These are phyloP conservation scores for Naganishia kalamii DNA, from an alignment of 768 basidiomycete species.

Conservation along the genomic window DNA sequence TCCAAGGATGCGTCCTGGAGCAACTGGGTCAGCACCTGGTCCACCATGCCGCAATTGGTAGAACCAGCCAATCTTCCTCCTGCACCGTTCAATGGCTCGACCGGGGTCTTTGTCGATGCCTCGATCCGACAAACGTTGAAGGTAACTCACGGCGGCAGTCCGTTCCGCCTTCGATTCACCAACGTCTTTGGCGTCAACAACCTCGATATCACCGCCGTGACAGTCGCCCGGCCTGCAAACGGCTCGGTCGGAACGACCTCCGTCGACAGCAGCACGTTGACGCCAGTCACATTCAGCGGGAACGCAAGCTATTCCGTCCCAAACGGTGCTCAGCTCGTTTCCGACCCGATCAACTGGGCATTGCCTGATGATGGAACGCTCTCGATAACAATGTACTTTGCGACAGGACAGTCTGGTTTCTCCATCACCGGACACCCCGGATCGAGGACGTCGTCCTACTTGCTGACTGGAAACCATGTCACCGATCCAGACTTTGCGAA, in stretches of 20 bases:
- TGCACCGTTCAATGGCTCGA: constrained; percentile 20
- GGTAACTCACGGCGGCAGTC: constrained; percentile 48
- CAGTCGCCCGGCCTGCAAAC: constrained; percentile 36
- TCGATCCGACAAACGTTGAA: constrained; percentile 55
- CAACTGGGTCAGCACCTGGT: constrained; percentile 43
- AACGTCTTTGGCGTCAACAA: constrained; percentile 52
- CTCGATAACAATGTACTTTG: constrained; percentile 50
- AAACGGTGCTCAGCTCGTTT: constrained; percentile 51
- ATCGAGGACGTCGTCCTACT: constrained; percentile 51
- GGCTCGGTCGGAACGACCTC: constrained; percentile 48
- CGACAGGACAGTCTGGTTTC: constrained; percentile 49
- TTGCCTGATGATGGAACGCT: constrained; percentile 49
- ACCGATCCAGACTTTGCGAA: constrained; percentile 3
- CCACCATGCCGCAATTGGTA: constrained; percentile 44
- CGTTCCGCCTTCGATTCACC: constrained; percentile 52
- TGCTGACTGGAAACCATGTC: constrained; percentile 10
- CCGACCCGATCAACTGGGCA: constrained; percentile 51
- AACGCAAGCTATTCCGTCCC: constrained; percentile 49
- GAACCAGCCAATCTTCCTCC: constrained; percentile 43
- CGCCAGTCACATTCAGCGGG: constrained; percentile 52
- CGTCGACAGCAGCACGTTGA: constrained; percentile 47
- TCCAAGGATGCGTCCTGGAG: neutral
- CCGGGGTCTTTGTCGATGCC: constrained; percentile 49
- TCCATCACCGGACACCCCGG: constrained; percentile 53
- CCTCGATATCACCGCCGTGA: constrained; percentile 48